Evolutionary conservation across 73 alveolate genomes (phyloP).

Genomic region (Paramecium caudatum): DNA sequence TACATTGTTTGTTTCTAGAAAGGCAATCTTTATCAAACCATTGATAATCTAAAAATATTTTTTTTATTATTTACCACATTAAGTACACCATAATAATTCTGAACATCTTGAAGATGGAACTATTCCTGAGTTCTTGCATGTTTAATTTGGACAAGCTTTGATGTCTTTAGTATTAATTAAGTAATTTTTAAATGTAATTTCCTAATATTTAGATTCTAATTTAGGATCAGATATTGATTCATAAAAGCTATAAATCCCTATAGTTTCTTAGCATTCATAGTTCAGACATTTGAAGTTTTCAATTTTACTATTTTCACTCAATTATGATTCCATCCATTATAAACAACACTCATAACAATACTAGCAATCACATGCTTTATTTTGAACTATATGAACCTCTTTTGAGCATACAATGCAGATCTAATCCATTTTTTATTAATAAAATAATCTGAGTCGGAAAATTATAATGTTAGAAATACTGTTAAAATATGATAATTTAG

Average conservation of each 20-base stretch:
- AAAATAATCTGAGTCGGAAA: too few relatives aligned
- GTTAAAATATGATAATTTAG: too few relatives aligned
- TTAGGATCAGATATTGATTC: neutral
- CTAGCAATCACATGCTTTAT: neutral
- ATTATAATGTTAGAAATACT: too few relatives aligned
- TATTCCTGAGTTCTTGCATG: neutral
- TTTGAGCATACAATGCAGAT: too few relatives aligned
- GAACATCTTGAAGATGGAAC: neutral
- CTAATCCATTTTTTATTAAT: too few relatives aligned
- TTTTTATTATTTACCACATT: too few relatives aligned
- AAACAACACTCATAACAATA: neutral
- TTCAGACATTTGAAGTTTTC: neutral
- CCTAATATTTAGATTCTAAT: neutral
- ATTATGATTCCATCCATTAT: neutral
- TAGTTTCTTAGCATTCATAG: neutral
- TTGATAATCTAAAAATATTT: too few relatives aligned
- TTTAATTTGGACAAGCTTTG: neutral
- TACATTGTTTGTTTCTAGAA: neutral
- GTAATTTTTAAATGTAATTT: constrained; percentile 24
- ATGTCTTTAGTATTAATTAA: neutral
- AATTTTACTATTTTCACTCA: neutral
- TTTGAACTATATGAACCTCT: too few relatives aligned
- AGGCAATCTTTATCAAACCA: constrained; percentile 16
- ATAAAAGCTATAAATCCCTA: neutral
- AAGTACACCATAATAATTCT: neutral